These are phyloP conservation scores for Tetratostichococcus sp. DNA, from an alignment of 139 green algal species.

Conservation along the genomic window DNA sequence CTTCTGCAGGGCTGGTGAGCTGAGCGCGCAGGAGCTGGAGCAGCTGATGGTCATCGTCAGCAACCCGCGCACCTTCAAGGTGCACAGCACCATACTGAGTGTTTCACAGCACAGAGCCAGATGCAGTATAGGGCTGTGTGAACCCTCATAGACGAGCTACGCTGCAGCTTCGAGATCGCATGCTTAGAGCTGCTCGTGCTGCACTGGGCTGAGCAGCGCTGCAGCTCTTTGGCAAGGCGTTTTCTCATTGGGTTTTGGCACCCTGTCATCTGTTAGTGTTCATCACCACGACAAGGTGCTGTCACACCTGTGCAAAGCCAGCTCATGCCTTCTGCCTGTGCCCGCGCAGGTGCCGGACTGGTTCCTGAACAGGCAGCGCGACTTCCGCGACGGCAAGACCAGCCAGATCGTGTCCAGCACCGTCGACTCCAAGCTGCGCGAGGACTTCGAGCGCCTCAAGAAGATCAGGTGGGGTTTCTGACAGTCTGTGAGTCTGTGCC, in stretches of 20 bases:
- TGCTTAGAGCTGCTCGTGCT: too few relatives aligned
- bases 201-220: too few relatives aligned
- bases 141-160: too few relatives aligned
- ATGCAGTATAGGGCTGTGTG: too few relatives aligned
- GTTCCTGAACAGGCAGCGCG: conserved; percentile 98
- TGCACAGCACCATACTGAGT: background rate
- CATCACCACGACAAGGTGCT: too few relatives aligned
- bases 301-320: too few relatives aligned
- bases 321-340: too few relatives aligned
- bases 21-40: conserved; percentile 94
- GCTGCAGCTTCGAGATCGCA: too few relatives aligned
- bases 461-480: conserved; percentile 84
- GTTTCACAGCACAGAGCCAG: too few relatives aligned
- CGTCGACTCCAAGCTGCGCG: conserved; percentile 90
- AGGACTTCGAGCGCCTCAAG: conserved; percentile 99
- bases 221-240: too few relatives aligned
- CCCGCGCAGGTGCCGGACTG: conserved; percentile 83
- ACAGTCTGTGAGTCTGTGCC: background rate
- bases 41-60: conserved; percentile 94
- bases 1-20: conserved; percentile 78
- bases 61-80: conserved; percentile 97
- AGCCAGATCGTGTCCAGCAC: conserved; percentile 75
- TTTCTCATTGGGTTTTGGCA: too few relatives aligned
- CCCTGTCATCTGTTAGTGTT: too few relatives aligned
- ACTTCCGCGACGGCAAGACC: conserved; percentile 92